phyloP scores from a whole-genome alignment of 257 asterid species.

The Solanum sparsipilum region DNA sequence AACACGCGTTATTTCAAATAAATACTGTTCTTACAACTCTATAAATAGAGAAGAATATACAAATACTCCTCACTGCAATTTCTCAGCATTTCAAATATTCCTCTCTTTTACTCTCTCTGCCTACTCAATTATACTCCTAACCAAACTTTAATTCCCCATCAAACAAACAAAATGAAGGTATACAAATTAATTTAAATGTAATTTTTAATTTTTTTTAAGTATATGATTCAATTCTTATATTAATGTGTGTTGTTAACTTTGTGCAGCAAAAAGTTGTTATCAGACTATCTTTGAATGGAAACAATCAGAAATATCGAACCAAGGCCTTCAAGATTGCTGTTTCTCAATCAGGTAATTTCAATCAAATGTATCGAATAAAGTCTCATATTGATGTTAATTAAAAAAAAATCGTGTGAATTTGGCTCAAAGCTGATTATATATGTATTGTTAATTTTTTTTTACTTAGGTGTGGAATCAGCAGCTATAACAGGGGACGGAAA shows the following conservation, averaged over 20 bases:
- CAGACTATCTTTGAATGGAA: neutral
- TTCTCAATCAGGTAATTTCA: neutral
- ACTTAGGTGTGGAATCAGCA: constrained; percentile 1
- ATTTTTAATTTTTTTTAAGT: too few species aligned
- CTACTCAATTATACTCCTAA: neutral
- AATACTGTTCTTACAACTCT: neutral
- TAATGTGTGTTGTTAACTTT: neutral
- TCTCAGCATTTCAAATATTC: neutral
- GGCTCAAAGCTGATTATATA: too few species aligned
- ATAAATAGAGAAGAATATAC: neutral
- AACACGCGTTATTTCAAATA: neutral
- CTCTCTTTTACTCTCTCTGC: neutral
- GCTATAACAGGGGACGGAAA: neutral
- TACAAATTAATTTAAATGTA: neutral
- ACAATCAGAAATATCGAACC: neutral
- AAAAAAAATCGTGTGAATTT: neutral
- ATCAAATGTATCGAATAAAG: neutral
- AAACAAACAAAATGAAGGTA: neutral
- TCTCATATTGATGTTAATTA: too few species aligned
- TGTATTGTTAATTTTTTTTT: neutral
- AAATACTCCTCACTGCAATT: neutral
- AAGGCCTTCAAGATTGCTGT: neutral
- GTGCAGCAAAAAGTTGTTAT: constrained; percentile 4
- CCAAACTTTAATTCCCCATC: neutral
- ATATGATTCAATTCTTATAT: neutral